Evolutionary conservation across 768 basidiomycete genomes (phyloP).

Genomic region (Agaricus blazei): DNA sequence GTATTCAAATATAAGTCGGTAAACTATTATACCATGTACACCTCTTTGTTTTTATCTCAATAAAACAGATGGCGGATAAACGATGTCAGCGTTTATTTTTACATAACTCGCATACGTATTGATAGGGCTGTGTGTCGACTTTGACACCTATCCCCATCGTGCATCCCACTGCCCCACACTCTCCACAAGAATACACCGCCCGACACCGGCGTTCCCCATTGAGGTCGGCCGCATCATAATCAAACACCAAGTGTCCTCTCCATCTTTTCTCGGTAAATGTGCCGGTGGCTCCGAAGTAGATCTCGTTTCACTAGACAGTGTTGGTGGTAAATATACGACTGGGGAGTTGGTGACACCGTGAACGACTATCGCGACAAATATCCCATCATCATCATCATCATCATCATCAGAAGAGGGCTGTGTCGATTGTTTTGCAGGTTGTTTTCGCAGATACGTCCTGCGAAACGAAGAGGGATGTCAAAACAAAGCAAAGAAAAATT

Average conservation of each 20-base stretch:
- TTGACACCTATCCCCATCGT: constrained; percentile 28
- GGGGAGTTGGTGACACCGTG: constrained; percentile 38
- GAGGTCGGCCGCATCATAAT: constrained; percentile 23
- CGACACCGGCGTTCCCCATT: background rate
- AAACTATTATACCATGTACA: too few species aligned
- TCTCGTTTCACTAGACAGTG: constrained; percentile 16
- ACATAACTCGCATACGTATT: background rate
- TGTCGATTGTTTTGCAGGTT: background rate
- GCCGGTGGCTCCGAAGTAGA: constrained; percentile 22
- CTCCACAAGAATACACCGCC: constrained; percentile 41
- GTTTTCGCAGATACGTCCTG: constrained; percentile 1
- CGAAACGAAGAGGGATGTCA: background rate
- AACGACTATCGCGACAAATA: constrained; percentile 40
- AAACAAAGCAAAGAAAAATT: background rate
- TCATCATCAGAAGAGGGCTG: background rate
- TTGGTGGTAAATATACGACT: constrained; percentile 43
- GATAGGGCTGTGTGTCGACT: background rate
- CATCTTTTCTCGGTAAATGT: constrained; percentile 41
- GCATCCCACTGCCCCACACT: constrained; percentile 34
- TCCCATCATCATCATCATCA: background rate
- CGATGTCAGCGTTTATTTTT: background rate
- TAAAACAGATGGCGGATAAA: background rate
- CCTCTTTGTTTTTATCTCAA: background rate
- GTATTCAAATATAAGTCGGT: too few species aligned
- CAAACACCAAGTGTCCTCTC: constrained; percentile 50